These are phyloP conservation scores for Ophiostoma populinum DNA, from an alignment of 2,329 filamentous ascomycete species.

Conservation along the genomic window DNA sequence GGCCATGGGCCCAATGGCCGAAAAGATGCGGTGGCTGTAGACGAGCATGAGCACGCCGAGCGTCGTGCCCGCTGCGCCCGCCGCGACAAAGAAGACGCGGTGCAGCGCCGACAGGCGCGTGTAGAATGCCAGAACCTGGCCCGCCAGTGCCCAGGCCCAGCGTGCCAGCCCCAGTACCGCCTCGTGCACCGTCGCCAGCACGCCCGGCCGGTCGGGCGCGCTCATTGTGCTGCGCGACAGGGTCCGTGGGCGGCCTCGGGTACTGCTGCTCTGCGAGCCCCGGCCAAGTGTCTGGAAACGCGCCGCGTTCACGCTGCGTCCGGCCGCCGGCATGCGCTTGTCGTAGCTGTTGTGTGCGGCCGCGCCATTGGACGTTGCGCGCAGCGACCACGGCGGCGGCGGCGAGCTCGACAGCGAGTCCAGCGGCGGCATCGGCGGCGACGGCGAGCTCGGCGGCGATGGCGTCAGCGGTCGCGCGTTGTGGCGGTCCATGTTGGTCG, in stretches of 20 bases:
- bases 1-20: slow-evolving; percentile 53
- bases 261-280: no score
- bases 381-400: slow-evolving; percentile 4
- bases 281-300: no score
- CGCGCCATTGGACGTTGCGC: background rate
- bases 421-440: background rate
- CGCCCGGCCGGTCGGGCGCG: no score
- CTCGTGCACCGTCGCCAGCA: background rate
- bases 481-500: no score
- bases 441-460: background rate
- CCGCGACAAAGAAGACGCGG: slow-evolving; percentile 37
- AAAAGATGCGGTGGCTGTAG: slow-evolving; percentile 68
- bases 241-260: background rate
- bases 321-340: background rate
- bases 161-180: background rate
- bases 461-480: background rate
- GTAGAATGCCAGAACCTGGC: slow-evolving; percentile 19
- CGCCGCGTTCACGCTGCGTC: background rate
- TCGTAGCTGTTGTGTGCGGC: background rate
- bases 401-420: slow-evolving; percentile 3
- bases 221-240: no score
- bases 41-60: slow-evolving; percentile 52
- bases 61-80: slow-evolving; percentile 30
- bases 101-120: slow-evolving; percentile 41
- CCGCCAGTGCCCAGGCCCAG: background rate